These are phyloP conservation scores for Hygrocybe punicea DNA, from an alignment of 768 basidiomycete species.

Conservation along the genomic window DNA sequence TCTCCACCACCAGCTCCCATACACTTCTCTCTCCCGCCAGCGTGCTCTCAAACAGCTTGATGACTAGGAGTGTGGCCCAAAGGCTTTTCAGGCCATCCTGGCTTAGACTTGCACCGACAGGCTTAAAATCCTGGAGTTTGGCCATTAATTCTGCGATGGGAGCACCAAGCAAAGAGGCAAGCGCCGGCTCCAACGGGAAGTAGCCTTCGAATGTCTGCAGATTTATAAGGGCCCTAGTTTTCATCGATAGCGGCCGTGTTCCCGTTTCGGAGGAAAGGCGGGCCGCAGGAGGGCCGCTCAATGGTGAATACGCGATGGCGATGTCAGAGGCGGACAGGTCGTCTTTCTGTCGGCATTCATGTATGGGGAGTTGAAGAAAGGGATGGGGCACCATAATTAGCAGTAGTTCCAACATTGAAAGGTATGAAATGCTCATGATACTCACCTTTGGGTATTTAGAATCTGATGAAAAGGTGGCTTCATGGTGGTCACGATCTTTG, in stretches of 20 bases:
- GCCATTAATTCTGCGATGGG: not conserved
- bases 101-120: not conserved
- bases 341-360: not conserved
- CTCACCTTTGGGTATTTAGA: not conserved
- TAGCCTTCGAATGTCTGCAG: slow-evolving; percentile 2
- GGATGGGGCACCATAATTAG: not conserved
- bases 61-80: not conserved
- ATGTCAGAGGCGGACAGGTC: not conserved
- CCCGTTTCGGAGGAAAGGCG: slow-evolving; percentile 2
- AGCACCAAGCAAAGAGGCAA: not conserved
- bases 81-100: not conserved
- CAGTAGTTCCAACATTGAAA: not conserved
- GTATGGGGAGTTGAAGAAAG: not conserved
- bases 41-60: not conserved
- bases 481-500: not conserved
- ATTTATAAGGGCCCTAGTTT: not conserved
- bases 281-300: not conserved
- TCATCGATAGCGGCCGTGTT: not conserved
- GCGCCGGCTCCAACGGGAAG: not conserved
- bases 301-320: slow-evolving; percentile 1
- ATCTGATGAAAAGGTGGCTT: not conserved
- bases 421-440: not conserved
- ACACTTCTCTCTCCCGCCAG: not conserved
- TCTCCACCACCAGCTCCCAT: not conserved
- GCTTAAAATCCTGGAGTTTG: not conserved